phyloP scores from a whole-genome alignment of 331 rosid genomes.

The Spiraea crenata region DNA sequence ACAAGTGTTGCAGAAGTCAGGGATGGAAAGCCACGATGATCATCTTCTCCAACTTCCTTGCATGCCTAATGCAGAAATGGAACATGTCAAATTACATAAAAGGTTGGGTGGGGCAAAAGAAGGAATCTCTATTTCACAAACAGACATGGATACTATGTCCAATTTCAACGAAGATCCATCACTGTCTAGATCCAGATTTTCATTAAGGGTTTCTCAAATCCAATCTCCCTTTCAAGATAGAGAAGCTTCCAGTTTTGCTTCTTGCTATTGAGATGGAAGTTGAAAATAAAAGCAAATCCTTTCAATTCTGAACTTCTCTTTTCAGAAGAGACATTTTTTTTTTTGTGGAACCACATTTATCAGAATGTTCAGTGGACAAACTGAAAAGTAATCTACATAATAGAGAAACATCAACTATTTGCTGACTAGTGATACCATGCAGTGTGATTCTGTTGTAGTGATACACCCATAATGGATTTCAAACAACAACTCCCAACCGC shows the following conservation, averaged over 20 bases:
- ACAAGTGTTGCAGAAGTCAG: conserved; percentile 34
- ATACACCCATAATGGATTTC: neutral
- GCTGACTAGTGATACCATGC: neutral
- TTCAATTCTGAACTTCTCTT: too few relatives aligned
- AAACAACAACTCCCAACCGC: neutral
- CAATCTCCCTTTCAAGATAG: neutral
- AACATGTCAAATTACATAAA: neutral
- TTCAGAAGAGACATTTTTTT: too few relatives aligned
- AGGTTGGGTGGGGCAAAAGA: neutral
- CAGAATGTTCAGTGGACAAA: neutral
- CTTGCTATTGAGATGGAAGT: too few relatives aligned
- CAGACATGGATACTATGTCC: neutral
- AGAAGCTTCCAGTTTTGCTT: neutral
- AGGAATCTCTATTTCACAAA: neutral
- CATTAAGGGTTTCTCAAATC: neutral
- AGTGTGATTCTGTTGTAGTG: neutral
- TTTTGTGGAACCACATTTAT: neutral
- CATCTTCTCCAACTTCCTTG: conserved; percentile 25
- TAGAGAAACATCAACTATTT: neutral
- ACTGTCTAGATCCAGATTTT: neutral
- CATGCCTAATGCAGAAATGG: conserved; percentile 21
- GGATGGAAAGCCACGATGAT: conserved; percentile 31
- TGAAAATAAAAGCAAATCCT: too few relatives aligned
- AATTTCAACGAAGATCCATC: too few relatives aligned
- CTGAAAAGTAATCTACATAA: neutral